A percentile compares a stretch with the other conserved stretches of the same genome.
phyloP scores from a whole-genome alignment of 257 asterid genomes.

The Capsicum baccatum region DNA sequence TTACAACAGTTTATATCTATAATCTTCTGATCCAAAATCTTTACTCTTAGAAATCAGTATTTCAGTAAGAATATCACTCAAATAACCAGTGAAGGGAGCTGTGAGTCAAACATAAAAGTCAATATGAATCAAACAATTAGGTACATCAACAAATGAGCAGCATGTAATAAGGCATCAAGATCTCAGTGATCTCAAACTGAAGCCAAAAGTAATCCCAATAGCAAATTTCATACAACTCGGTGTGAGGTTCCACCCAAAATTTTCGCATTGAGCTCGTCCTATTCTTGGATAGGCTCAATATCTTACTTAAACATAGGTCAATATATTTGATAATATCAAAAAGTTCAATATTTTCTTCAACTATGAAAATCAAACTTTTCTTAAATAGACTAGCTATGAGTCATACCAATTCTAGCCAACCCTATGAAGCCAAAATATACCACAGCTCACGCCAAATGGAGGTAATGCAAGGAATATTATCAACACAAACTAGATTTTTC shows the following conservation, averaged over 20 bases:
- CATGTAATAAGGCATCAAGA: background rate
- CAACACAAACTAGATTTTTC: slow-evolving; percentile 19
- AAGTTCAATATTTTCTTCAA: background rate
- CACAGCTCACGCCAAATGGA: background rate
- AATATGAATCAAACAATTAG: background rate
- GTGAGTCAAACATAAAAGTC: background rate
- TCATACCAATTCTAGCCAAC: slow-evolving; percentile 9
- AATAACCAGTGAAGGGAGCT: slow-evolving; percentile 9
- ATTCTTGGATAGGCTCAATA: slow-evolving; percentile 18
- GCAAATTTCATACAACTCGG: slow-evolving; percentile 17
- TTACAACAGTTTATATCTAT: slow-evolving; percentile 1
- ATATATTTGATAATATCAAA: background rate
- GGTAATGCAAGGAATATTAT: slow-evolving; percentile 12
- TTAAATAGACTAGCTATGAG: background rate
- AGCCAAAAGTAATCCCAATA: background rate
- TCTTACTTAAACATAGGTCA: background rate
- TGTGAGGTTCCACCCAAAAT: slow-evolving; percentile 13
- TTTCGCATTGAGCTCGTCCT: background rate
- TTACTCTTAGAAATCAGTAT: slow-evolving; percentile 8
- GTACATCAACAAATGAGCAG: background rate
- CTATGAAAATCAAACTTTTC: background rate
- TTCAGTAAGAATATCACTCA: background rate
- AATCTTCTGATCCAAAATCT: background rate
- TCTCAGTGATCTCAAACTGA: slow-evolving; percentile 8
- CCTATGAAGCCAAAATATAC: slow-evolving; percentile 9